phyloP scores from a whole-genome alignment of 208 protist species.

The Kentomonas sorsogonicus region DNA sequence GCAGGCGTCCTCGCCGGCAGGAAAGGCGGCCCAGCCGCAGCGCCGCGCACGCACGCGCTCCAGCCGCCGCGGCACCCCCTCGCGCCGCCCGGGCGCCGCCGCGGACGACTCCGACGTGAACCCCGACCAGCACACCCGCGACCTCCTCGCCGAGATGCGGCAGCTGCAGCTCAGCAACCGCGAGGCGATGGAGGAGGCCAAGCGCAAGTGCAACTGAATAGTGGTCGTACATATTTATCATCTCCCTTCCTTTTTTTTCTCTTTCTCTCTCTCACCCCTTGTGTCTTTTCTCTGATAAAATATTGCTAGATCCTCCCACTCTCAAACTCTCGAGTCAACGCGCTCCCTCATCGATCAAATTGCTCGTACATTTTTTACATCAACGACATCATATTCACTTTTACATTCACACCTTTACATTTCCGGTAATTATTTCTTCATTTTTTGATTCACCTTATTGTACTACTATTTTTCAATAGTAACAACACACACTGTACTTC shows the following conservation, averaged over 20 bases:
- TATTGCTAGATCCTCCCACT: too few relatives aligned
- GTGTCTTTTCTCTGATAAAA: too few relatives aligned
- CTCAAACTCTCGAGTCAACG: too few relatives aligned
- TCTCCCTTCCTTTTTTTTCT: slow-evolving; percentile 15
- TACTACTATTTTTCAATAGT: too few relatives aligned
- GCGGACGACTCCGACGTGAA: background rate
- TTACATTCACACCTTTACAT: too few relatives aligned
- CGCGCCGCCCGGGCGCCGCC: slow-evolving; percentile 10
- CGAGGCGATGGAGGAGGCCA: slow-evolving; percentile 46
- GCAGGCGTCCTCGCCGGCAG: background rate
- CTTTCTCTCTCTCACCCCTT: background rate
- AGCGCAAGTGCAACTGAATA: too few relatives aligned
- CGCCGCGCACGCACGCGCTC: slow-evolving; percentile 10
- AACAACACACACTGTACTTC: too few relatives aligned
- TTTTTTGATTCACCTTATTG: too few relatives aligned
- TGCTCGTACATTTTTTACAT: too few relatives aligned
- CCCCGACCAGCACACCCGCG: background rate
- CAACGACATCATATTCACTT: too few relatives aligned
- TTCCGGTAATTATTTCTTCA: too few relatives aligned
- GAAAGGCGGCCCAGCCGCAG: background rate
- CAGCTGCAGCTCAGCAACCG: slow-evolving; percentile 56
- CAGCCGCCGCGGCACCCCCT: slow-evolving; percentile 20
- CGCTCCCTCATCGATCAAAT: too few relatives aligned
- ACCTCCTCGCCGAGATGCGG: slow-evolving; percentile 36
- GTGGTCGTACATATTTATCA: background rate